Evolutionary conservation across 495 filamentous ascomycete genomes (phyloP).

Genomic region (Friedmanniomyces simplex): DNA sequence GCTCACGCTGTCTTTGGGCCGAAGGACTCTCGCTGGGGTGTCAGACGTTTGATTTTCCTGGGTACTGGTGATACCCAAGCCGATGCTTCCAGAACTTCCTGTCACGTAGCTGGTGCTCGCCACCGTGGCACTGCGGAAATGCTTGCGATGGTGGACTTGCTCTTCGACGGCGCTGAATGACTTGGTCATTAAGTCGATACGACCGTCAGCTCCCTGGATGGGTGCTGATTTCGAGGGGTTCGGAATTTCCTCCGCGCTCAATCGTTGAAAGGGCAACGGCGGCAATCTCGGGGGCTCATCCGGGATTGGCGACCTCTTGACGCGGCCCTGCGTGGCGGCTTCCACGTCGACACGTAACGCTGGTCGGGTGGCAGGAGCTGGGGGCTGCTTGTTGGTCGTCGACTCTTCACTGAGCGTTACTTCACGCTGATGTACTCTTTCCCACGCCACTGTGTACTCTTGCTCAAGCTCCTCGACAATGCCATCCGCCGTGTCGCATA

Average conservation of each 20-base stretch:
- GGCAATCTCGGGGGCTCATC: neutral
- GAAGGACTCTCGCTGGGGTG: neutral
- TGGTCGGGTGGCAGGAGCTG: neutral
- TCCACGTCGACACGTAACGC: neutral
- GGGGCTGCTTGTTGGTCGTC: too few relatives aligned
- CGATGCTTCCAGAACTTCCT: neutral
- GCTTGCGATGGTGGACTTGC: constrained; percentile 1
- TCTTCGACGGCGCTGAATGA: constrained; percentile 15
- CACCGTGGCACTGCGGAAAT: constrained; percentile 8
- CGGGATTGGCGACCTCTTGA: neutral
- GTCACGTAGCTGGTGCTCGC: neutral
- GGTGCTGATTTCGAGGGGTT: neutral
- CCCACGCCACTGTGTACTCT: neutral
- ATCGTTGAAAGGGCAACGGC: neutral
- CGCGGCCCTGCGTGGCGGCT: neutral
- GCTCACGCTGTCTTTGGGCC: constrained; percentile 1
- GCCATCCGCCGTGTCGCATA: neutral
- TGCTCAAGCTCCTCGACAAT: neutral
- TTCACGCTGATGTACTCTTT: neutral
- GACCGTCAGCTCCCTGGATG: neutral
- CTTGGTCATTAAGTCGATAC: neutral
- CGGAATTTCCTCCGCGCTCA: neutral
- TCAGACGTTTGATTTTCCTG: neutral
- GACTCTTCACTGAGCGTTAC: too few relatives aligned
- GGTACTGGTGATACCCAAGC: neutral